phyloP scores from a whole-genome alignment of 1,284 basidiomycete species.

The Porodaedalea pini region DNA sequence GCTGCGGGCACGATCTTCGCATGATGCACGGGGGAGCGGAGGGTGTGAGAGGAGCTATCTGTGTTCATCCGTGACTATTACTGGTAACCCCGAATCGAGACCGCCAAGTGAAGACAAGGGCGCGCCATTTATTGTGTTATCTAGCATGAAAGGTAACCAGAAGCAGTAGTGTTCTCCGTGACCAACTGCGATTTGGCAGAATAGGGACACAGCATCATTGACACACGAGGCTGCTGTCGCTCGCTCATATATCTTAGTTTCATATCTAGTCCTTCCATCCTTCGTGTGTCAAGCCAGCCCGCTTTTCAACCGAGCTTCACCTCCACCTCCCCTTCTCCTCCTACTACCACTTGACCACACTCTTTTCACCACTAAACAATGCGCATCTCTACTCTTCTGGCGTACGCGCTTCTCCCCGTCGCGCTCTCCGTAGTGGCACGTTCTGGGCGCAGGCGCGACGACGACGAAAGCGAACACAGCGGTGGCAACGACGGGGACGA shows the following conservation, averaged over 20 bases:
- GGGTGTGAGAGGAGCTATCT: slow-evolving; percentile 10
- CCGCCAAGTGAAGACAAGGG: background rate
- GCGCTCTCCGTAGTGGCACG: slow-evolving; percentile 1
- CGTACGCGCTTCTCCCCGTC: background rate
- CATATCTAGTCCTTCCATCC: background rate
- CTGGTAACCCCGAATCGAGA: background rate
- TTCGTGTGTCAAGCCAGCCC: background rate
- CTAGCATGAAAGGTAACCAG: background rate
- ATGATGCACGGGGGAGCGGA: slow-evolving; percentile 6
- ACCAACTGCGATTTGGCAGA: background rate
- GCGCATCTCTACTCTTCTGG: slow-evolving; percentile 10
- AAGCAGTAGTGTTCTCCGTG: slow-evolving; percentile 2
- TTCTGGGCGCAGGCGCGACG: background rate
- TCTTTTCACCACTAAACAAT: background rate
- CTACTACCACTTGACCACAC: background rate
- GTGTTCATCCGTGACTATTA: background rate
- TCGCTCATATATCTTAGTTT: background rate
- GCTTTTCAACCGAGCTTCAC: background rate
- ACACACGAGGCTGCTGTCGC: background rate
- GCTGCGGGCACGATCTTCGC: background rate
- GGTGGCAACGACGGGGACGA: slow-evolving; percentile 4
- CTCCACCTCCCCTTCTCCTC: background rate
- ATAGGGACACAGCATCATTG: background rate
- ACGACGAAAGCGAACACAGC: background rate
- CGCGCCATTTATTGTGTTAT: background rate